Evolutionary conservation across 768 basidiomycete genomes (phyloP), one percentile per base, ranked within the genome.

Genomic region (Russula dissimulans): DNA sequence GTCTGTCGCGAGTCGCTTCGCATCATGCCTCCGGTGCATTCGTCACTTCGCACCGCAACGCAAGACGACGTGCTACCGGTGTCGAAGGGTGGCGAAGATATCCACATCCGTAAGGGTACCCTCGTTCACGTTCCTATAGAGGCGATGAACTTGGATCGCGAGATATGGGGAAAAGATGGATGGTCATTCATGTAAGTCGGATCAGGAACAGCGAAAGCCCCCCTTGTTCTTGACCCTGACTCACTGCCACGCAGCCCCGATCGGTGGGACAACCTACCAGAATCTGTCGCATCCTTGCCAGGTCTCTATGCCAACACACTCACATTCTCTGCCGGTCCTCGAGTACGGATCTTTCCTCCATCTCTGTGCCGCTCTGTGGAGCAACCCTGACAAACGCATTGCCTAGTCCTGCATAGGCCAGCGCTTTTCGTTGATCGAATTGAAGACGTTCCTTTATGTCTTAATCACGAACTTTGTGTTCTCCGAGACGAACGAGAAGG

Each of bases 391-490:
- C 38, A 31, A 54, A 43, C 15, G 12, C 32, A 31, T 22, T n/a
- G 2, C 11, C 6, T 55, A 92, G 90, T 86, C 88, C 1, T 92
- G 91, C 68, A 87, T 91, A 51, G 90, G 90, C 3, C 77, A 87
- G 74, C 82, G 85, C 26, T 90, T 93, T 70, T 88, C 90, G 5
- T 73, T 91, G 69, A 87, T 91, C 56, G 89, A 93, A 74, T 84
- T 90, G 65, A 92, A 92, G 73, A 78, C 81, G 0, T 85, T 92
- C 68, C 67, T 90, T 9, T 89, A 82, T 66, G 78, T 84, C 52
- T 76, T 92, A 22, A 65, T 92, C 45, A 83, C 83, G 12, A 78
- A 81, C 67, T 92, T 90, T 65, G 75, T 71, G 6, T 91, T 97
- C 60, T 87, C 85, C 0, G 78, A 80, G 47, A 89, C 86, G 64